These are phyloP conservation scores for Plasmodiophora brassicae DNA, from an alignment of 208 protist genomes.

Conservation along the genomic window DNA sequence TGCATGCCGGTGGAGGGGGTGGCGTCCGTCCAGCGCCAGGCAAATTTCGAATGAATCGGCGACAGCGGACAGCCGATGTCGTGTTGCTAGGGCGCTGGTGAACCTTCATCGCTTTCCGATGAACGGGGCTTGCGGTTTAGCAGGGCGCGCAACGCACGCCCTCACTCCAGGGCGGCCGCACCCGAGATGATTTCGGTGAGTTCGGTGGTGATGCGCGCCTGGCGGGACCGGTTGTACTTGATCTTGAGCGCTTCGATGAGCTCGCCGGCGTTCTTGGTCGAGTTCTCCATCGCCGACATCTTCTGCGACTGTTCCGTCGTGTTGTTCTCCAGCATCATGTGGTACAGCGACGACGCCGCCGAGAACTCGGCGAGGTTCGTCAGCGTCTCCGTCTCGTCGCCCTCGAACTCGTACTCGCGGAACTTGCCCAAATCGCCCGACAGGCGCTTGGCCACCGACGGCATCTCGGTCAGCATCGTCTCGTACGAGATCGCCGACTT, in stretches of 20 bases:
- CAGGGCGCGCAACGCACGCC: no score
- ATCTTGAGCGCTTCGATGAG: constrained; percentile 20
- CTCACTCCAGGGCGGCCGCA: neutral
- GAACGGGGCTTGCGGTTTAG: no score
- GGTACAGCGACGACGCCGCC: neutral
- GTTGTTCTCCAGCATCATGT: constrained; percentile 23
- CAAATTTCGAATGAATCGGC: no score
- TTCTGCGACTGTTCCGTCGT: constrained; percentile 28
- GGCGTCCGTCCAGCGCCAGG: no score
- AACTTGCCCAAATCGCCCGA: constrained; percentile 16
- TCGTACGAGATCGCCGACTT: constrained; percentile 54
- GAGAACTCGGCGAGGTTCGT: constrained; percentile 34
- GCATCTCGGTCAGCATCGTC: constrained; percentile 40
- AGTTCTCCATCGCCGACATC: constrained; percentile 37
- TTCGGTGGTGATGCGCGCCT: constrained; percentile 35
- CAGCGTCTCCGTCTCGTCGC: constrained; percentile 35
- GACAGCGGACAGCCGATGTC: no score
- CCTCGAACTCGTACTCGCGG: constrained; percentile 47
- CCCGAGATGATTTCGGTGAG: constrained; percentile 30
- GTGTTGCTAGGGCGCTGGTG: no score
- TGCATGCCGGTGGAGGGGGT: no score
- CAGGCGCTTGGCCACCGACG: constrained; percentile 33
- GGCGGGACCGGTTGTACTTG: constrained; percentile 34
- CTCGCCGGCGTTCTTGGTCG: constrained; percentile 33
- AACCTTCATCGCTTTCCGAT: no score